Conservation (phyloP, 148 eudicot species). For the Dianthus caryophyllus region DNA sequence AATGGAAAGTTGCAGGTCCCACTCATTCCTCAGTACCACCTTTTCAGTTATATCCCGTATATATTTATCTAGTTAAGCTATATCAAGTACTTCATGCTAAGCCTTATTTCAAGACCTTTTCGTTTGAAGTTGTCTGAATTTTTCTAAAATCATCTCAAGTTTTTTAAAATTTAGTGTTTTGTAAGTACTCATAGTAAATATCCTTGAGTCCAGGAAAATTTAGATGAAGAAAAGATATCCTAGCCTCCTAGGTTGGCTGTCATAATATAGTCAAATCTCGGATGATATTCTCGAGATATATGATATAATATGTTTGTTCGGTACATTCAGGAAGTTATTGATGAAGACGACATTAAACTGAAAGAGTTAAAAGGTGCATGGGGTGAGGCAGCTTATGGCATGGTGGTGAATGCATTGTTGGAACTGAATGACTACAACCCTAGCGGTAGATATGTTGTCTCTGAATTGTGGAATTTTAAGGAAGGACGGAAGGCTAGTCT, state of each 20-base stretch:
- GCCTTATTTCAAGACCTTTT: background rate
- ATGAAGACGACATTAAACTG: slow-evolving; percentile 39
- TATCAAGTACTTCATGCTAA: too few relatives aligned
- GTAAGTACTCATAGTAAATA: too few relatives aligned
- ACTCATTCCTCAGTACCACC: background rate
- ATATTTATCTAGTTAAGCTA: background rate
- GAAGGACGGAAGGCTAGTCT: slow-evolving; percentile 46
- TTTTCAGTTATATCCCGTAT: background rate
- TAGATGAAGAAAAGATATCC: too few relatives aligned
- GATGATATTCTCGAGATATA: background rate
- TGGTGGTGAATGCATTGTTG: slow-evolving; percentile 38
- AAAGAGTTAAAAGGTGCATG: slow-evolving; percentile 34
- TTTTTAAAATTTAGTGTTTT: too few relatives aligned
- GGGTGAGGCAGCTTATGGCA: slow-evolving; percentile 42
- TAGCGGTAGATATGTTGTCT: slow-evolving; percentile 50
- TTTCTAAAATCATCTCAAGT: too few relatives aligned
- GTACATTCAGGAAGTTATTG: slow-evolving; percentile 36
- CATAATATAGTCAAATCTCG: background rate
- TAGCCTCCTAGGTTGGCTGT: too few relatives aligned
- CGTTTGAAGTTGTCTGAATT: background rate
- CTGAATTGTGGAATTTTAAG: slow-evolving; percentile 46
- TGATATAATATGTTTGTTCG: background rate
- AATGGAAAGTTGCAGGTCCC: slow-evolving; percentile 44
- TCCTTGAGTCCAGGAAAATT: too few relatives aligned
- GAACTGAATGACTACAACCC: slow-evolving; percentile 54